Base-by-base conservation (phyloP, 192 early-diverging fungal species). In the Gonapodya prolifera region DNA sequence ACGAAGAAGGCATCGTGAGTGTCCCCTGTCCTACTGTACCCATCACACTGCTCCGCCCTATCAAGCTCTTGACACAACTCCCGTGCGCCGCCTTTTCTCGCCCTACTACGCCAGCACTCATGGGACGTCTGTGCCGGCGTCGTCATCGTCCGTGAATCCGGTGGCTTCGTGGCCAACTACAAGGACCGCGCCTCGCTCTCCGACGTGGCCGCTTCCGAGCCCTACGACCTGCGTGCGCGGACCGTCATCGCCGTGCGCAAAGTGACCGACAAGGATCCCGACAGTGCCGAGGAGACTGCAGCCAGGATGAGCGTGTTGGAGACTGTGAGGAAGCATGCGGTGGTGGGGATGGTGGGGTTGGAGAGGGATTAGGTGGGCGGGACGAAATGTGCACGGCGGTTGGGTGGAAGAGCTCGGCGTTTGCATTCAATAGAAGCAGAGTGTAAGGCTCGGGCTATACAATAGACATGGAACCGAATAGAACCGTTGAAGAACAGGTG, bases 121-220 rank as follows among this genome's bases (percentile, higher is more conserved):
- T 73, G 71, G 71, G 71, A 73, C 31, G 71, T 73, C 32, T 18
- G 28, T 32, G 71, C 71, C 2, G 71, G 28, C 28, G 18, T 8
- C 71, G 71, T 73, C 2, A 16, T 73, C 71, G 28, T 73, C 29
- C 71, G 71, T 2, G 71, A 73, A 73, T 18, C 71, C 28, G 71
- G 71, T 29, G 71, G 71, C 29, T 30, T 30, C 28, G 71, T 73
- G 8, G 71, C 32, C 71, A 73, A 73, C 71, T 73, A 30, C 71
- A 8, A 8, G 8, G 16, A 16, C 2, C 28, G 71, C 18, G 8
- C 71, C 8, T 16, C 2, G 31, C 45, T 61, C 8, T 23, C 45
- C 45, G 45, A 61, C 45, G 45, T 61, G 45, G 45, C 8, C 45
- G 8, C 45, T 8, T 16, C 8, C 45, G 45, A 61, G 45, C 8